These are phyloP conservation scores for Cladosporium sp. DNA, from an alignment of 2,329 filamentous ascomycete genomes.

Conservation along the genomic window DNA sequence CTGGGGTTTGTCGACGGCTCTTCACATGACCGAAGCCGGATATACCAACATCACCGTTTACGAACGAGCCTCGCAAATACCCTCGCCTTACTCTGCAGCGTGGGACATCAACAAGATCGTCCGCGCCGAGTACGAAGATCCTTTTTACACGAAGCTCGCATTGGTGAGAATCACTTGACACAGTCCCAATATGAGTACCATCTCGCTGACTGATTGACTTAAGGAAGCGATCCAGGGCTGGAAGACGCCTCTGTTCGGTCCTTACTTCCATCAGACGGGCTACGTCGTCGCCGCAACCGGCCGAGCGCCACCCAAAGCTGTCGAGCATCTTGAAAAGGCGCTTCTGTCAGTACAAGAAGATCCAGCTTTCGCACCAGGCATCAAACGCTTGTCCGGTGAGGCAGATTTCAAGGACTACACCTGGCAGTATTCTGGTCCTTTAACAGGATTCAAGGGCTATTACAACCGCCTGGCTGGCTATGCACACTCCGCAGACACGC, in stretches of 20 bases:
- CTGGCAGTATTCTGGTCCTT: slow-evolving; percentile 48
- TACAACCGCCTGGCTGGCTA: slow-evolving; percentile 56
- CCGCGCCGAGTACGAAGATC: slow-evolving; percentile 71
- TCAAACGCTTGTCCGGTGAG: slow-evolving; percentile 34
- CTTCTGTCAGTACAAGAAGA: slow-evolving; percentile 39
- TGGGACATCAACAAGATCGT: slow-evolving; percentile 41
- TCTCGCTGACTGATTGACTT: neutral
- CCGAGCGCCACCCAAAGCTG: slow-evolving; percentile 45
- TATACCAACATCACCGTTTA: slow-evolving; percentile 47
- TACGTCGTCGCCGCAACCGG: slow-evolving; percentile 51
- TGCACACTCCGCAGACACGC: slow-evolving; percentile 51
- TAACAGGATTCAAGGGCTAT: slow-evolving; percentile 56
- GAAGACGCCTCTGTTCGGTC: slow-evolving; percentile 51
- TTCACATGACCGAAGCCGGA: slow-evolving; percentile 43
- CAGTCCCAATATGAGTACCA: neutral
- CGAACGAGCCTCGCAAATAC: slow-evolving; percentile 42
- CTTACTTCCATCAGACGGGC: slow-evolving; percentile 50
- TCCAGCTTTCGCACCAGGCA: slow-evolving; percentile 38
- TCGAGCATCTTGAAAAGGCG: slow-evolving; percentile 43
- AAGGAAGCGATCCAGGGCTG: slow-evolving; percentile 50
- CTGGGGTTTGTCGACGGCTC: slow-evolving; percentile 50
- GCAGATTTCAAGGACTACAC: slow-evolving; percentile 41
- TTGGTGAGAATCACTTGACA: slow-evolving; percentile 36
- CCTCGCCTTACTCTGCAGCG: slow-evolving; percentile 46
- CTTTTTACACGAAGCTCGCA: slow-evolving; percentile 68